Percentiles rank a stretch among this genome's conserved stretches.
Evolutionary conservation across 1,284 basidiomycete genomes (phyloP).

Genomic region (Pterulicium gracile): DNA sequence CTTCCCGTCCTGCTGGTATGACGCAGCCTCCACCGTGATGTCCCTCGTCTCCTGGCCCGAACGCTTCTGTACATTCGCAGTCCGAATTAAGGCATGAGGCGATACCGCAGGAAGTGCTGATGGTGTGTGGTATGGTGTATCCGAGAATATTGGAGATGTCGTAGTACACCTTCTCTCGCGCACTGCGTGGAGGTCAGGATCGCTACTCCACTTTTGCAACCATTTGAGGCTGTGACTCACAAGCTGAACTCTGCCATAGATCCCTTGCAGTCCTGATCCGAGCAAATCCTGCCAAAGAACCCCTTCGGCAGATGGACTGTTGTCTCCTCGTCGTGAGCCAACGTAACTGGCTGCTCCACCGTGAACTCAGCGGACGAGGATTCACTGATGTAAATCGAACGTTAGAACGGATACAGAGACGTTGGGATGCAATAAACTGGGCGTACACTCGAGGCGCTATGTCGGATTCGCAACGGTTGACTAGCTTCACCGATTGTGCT

Average conservation of each 20-base stretch:
- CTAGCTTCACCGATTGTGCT: neutral
- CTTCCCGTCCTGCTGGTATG: neutral
- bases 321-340: neutral
- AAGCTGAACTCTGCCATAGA: neutral
- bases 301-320: neutral
- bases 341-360: neutral
- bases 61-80: neutral
- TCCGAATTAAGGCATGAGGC: neutral
- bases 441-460: neutral
- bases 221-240: too few relatives aligned
- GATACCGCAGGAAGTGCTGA: neutral
- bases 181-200: neutral
- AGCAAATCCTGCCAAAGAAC: neutral
- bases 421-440: neutral
- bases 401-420: too few relatives aligned
- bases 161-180: neutral
- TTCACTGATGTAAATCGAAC: neutral
- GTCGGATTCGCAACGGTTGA: neutral
- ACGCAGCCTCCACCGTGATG: neutral
- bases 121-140: neutral
- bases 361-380: neutral
- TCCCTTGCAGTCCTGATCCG: neutral
- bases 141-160: neutral
- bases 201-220: too few relatives aligned
- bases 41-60: neutral